Percentiles rank a stretch among this genome's conserved stretches.
Conservation (phyloP, 1,139 yeast genomes). For the Yamadazyma kanchanaburiensis region DNA sequence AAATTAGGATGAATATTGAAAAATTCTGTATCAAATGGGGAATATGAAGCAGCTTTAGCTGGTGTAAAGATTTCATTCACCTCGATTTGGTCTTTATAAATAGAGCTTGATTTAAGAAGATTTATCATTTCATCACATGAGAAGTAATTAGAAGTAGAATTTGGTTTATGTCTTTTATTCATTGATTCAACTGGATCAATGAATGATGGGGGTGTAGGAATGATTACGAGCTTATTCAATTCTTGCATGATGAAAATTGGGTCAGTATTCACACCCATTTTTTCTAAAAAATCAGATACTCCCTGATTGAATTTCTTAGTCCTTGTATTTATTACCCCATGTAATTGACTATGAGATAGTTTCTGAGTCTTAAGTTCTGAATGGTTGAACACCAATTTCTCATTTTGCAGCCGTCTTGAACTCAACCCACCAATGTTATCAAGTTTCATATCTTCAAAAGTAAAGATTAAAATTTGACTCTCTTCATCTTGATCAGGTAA, state of each 20-base stretch:
- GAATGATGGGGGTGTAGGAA: constrained; percentile 46
- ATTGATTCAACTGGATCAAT: constrained; percentile 29
- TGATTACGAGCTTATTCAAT: constrained; percentile 21
- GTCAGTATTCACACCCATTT: constrained; percentile 6
- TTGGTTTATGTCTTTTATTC: constrained; percentile 10
- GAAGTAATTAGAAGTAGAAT: constrained; percentile 12
- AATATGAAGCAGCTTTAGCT: constrained; percentile 16
- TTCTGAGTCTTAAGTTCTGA: constrained; percentile 11
- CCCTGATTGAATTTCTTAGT: constrained; percentile 49
- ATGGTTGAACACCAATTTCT: constrained; percentile 11
- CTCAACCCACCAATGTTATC: constrained; percentile 35
- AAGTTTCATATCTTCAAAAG: constrained; percentile 66
- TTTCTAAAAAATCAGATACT: constrained; percentile 35
- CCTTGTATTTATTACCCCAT: constrained; percentile 58
- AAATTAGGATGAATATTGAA: constrained; percentile 46
- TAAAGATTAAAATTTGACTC: constrained; percentile 62
- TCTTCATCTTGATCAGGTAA: constrained; percentile 8
- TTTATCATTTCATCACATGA: constrained; percentile 38
- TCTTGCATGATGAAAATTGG: constrained; percentile 12
- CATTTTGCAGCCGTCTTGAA: constrained; percentile 15
- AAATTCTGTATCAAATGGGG: constrained; percentile 22
- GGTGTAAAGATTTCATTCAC: constrained; percentile 23
- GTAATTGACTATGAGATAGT: constrained; percentile 35
- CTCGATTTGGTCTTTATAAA: constrained; percentile 61
- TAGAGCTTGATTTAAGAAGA: constrained; percentile 39